phyloP scores from a whole-genome alignment of 345 rosid species.

The Populus euphratica region DNA sequence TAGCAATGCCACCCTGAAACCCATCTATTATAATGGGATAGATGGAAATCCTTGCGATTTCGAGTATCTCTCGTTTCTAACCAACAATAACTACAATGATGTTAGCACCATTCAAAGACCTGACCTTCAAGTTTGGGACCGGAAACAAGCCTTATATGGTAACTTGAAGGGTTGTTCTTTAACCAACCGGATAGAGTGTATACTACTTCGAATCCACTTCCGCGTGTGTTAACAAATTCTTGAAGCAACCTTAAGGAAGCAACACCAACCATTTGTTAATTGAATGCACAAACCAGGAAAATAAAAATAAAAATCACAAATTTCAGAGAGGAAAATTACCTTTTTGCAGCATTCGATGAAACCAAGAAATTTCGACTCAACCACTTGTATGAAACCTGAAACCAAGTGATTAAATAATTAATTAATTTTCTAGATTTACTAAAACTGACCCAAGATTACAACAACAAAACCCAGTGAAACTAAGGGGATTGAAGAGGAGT shows the following conservation, averaged over 20 bases:
- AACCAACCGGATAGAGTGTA: constrained; percentile 81
- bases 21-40: no score
- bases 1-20: no score
- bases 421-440: no score
- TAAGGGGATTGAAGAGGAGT: not conserved
- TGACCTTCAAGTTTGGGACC: constrained; percentile 70
- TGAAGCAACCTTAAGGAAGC: constrained; percentile 59
- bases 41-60: no score
- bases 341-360: constrained; percentile 72
- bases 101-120: constrained; percentile 6
- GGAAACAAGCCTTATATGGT: constrained; percentile 61
- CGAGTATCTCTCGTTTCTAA: not conserved
- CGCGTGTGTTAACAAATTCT: constrained; percentile 60
- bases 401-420: not conserved
- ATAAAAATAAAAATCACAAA: not conserved
- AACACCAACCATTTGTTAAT: not conserved
- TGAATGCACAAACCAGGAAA: not conserved
- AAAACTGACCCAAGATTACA: no score
- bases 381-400: constrained; percentile 97
- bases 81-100: not conserved
- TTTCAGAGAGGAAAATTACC: constrained; percentile 35
- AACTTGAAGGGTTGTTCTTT: constrained; percentile 56
- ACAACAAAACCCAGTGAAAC: not conserved
- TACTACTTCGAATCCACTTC: constrained; percentile 57
- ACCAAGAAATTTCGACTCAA: constrained; percentile 75